Evolutionary conservation across 2,329 filamentous ascomycete species (phyloP).

Genomic region (Venturiaceae sp.): DNA sequence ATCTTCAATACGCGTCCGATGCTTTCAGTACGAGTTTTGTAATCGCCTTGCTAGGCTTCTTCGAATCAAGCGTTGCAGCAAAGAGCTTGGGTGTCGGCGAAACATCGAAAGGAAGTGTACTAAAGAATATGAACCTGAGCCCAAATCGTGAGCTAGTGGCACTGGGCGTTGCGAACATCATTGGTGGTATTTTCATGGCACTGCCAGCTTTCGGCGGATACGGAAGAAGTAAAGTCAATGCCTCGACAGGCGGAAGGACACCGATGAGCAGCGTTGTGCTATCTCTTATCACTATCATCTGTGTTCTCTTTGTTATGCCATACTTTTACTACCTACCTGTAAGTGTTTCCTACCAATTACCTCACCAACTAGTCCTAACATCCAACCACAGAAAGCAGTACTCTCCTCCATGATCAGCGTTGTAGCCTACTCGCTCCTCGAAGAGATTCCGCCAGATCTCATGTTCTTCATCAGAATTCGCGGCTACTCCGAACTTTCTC

Average conservation of each 20-base stretch:
- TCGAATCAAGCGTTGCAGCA: constrained; percentile 92
- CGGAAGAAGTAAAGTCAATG: constrained; percentile 90
- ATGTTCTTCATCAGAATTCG: constrained; percentile 78
- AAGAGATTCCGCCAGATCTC: constrained; percentile 90
- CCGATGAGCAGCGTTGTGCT: constrained; percentile 90
- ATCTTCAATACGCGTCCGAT: constrained; percentile 74
- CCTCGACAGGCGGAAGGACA: constrained; percentile 80
- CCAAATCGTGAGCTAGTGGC: constrained; percentile 91
- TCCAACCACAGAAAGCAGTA: constrained; percentile 64
- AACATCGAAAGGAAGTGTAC: constrained; percentile 45
- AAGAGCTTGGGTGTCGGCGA: constrained; percentile 67
- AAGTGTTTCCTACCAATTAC: constrained; percentile 28
- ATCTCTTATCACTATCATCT: constrained; percentile 70
- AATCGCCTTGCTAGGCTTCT: constrained; percentile 93
- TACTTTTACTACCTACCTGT: constrained; percentile 96
- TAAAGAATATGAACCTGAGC: constrained; percentile 74
- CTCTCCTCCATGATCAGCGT: constrained; percentile 91
- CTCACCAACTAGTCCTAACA: constrained; percentile 3
- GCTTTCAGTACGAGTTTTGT: constrained; percentile 87
- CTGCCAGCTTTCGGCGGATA: constrained; percentile 94
- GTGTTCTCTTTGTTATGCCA: constrained; percentile 72
- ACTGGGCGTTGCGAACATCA: constrained; percentile 79
- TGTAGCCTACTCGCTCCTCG: constrained; percentile 86
- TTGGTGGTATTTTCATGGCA: constrained; percentile 85
- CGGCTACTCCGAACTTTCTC: constrained; percentile 73